A percentile compares a stretch with the other conserved stretches of the same genome.
These are phyloP conservation scores for Knufia fluminis DNA, from an alignment of 2,329 filamentous ascomycete genomes.

Conservation along the genomic window DNA sequence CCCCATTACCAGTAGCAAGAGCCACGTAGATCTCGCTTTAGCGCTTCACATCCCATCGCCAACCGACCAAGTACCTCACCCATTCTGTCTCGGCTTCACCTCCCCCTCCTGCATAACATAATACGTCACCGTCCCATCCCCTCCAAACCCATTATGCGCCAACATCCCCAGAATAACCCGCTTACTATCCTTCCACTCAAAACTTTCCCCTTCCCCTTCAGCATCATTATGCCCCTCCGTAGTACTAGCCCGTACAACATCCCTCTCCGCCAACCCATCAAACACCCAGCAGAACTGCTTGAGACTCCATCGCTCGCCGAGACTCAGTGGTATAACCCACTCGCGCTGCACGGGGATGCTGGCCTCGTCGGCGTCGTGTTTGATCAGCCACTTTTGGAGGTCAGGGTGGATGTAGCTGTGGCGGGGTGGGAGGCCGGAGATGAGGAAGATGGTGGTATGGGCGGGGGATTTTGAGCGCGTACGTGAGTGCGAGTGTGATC, in stretches of 20 bases:
- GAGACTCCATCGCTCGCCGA: conserved; percentile 53
- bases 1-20: too few species aligned
- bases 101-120: conserved; percentile 57
- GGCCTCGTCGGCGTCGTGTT: conserved; percentile 38
- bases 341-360: conserved; percentile 44
- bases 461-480: conserved; percentile 2
- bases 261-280: conserved; percentile 39
- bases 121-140: conserved; percentile 56
- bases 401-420: conserved; percentile 56
- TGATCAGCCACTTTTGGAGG: conserved; percentile 52
- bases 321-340: conserved; percentile 51
- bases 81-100: conserved; percentile 56
- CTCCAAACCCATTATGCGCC: conserved; percentile 39
- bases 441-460: conserved; percentile 36
- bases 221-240: too few species aligned
- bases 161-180: conserved; percentile 49
- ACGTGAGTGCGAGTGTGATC: neutral
- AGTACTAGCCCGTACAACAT: too few species aligned
- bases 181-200: conserved; percentile 40
- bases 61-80: neutral
- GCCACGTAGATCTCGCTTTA: too few species aligned
- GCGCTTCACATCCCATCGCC: too few species aligned
- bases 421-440: conserved; percentile 53
- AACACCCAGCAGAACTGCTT: conserved; percentile 48
- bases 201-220: conserved; percentile 22